phyloP scores from a whole-genome alignment of 2,329 filamentous ascomycete species.

The Hypoxylon sp. region DNA sequence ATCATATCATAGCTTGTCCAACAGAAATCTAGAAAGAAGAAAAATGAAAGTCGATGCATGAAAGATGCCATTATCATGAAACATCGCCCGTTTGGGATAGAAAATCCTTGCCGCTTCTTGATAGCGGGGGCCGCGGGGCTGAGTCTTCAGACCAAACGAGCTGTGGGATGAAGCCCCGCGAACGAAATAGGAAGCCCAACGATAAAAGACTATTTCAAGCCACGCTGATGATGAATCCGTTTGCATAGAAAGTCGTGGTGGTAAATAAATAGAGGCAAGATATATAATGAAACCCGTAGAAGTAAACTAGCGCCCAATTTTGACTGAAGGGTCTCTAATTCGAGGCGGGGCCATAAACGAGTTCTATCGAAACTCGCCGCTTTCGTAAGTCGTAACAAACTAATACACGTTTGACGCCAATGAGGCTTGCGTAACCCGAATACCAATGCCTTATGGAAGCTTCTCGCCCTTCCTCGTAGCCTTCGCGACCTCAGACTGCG shows the following conservation, averaged over 20 bases:
- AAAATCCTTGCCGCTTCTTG: constrained; percentile 26
- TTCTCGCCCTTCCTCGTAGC: constrained; percentile 72
- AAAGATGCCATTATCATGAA: constrained; percentile 36
- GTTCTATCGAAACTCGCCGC: background rate
- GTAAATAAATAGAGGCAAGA: constrained; percentile 9
- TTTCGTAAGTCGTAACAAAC: constrained; percentile 12
- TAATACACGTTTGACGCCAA: background rate
- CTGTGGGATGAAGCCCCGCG: background rate
- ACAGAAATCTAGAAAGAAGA: constrained; percentile 13
- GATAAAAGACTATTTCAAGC: constrained; percentile 1
- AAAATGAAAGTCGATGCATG: constrained; percentile 23
- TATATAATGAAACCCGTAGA: background rate
- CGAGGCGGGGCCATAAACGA: background rate
- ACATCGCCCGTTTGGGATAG: constrained; percentile 32
- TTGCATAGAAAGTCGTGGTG: background rate
- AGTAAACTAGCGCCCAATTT: background rate
- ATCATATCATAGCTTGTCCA: background rate
- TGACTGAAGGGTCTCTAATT: constrained; percentile 6
- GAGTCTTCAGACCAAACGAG: constrained; percentile 4
- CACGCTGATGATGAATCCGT: constrained; percentile 8
- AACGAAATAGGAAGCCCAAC: constrained; percentile 10
- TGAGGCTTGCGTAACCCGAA: background rate
- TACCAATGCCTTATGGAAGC: constrained; percentile 64
- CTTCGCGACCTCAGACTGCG: constrained; percentile 71
- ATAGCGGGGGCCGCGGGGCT: constrained; percentile 18